Base-by-base conservation (phyloP, 2,329 filamentous ascomycete genomes). In the Sclerotinia sclerotiorum region DNA sequence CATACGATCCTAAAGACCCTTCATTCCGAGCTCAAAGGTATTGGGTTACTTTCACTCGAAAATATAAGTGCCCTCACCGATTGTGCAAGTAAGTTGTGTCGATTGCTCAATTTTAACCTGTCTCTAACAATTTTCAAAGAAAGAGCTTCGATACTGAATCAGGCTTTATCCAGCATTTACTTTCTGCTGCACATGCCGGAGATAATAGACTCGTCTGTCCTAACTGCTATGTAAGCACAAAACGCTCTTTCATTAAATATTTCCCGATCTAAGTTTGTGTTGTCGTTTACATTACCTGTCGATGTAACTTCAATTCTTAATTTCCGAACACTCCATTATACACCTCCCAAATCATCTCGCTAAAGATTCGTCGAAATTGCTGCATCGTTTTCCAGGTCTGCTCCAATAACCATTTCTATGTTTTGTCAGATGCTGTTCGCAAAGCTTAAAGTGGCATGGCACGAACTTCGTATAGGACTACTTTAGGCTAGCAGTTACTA, bases 101-200 rank as follows among this genome's bases (percentile, higher is more conserved):
- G 3, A 27, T 32, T 19, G 17, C 42, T 24, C 21, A 27, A 17
- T n/a, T 6, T 5, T 3, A 42, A n/a, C 6, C 1, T 17, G 51
- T 32, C 15, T 29, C 11, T 71, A 39, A 19, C 5, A 39, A 48
- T 32, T 52, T 24, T 24, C 39, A 68, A 48, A 67, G 73, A 13
- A 75, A 73, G 57, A 71, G 68, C 15, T 60, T 57, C 32, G 39
- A 58, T 15, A 54, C 52, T n/a, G 27, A 56, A 7, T 27, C 27
- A 21, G 69, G 68, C 2, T 74, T 76, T 44, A 69, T 71, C 27
- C 46, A 68, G 24, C 85, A 87, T 72, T 79, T 88, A 32, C 76
- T 74, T 13, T 83, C 82, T 2, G 70, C 77, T 0, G 76, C 75
- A 2, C 85, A 87, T 72, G 51, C 57, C 72, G 48, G 46, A 27